Percentiles rank a stretch among this genome's conserved stretches.
Conservation (phyloP, 441 rosid species). For the Adansonia gregorii region DNA sequence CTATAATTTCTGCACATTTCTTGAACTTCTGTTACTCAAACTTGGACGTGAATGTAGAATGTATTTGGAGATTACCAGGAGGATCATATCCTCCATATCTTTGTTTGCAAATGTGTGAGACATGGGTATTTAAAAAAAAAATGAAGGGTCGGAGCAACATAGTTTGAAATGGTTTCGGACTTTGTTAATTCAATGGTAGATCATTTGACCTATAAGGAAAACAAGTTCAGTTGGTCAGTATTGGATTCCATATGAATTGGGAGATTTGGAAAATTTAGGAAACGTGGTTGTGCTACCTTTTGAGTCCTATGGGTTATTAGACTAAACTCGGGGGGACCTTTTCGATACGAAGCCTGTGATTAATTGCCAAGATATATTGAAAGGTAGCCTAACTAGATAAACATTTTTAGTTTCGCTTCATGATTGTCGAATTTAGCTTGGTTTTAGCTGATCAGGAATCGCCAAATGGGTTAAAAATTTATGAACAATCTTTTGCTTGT, state of each 20-base stretch:
- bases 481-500: not conserved
- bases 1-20: not conserved
- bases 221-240: not conserved
- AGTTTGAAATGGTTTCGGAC: not conserved
- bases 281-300: not conserved
- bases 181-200: not conserved
- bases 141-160: too few relatives aligned
- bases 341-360: not conserved
- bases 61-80: too few relatives aligned
- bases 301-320: not conserved
- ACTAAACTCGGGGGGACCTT: not conserved
- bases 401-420: not conserved
- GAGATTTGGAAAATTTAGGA: not conserved
- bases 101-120: too few relatives aligned
- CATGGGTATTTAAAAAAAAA: too few relatives aligned
- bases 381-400: not conserved
- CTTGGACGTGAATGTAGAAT: too few relatives aligned
- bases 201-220: not conserved
- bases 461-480: not conserved
- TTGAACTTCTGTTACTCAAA: too few relatives aligned
- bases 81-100: too few relatives aligned
- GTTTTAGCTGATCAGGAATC: not conserved
- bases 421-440: slow-evolving; percentile 3
- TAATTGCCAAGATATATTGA: not conserved
- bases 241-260: not conserved